Evolutionary conservation across 1,139 yeast species (phyloP).

Genomic region (Magnusiomyces paraingens): DNA sequence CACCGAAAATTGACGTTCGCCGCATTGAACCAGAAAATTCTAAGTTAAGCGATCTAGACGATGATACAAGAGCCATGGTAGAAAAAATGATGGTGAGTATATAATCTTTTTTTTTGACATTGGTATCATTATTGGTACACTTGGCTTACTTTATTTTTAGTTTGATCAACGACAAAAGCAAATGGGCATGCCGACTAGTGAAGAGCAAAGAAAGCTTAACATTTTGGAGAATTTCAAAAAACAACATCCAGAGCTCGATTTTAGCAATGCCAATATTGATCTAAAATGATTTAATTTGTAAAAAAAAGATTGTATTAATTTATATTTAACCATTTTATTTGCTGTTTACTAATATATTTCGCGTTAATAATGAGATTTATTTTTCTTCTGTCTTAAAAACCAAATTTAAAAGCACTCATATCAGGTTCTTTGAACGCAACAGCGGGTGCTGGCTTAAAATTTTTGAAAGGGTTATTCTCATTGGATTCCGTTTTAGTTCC

Average conservation of each 20-base stretch:
- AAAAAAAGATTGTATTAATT: not conserved
- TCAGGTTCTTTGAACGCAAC: conserved; percentile 67
- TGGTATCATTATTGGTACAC: not conserved
- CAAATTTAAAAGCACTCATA: conserved; percentile 70
- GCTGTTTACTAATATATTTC: no score
- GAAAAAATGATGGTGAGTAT: conserved; percentile 40
- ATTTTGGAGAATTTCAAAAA: conserved; percentile 36
- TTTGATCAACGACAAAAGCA: conserved; percentile 40
- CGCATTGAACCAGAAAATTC: conserved; percentile 39
- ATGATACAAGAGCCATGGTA: conserved; percentile 40
- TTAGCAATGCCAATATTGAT: conserved; percentile 26
- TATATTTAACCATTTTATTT: not conserved
- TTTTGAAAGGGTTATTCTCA: conserved; percentile 7
- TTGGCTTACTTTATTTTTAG: conserved; percentile 7
- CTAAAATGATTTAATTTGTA: not conserved
- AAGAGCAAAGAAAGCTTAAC: conserved; percentile 34
- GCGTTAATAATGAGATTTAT: no score
- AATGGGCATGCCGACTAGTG: conserved; percentile 35
- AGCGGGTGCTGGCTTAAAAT: conserved; percentile 42
- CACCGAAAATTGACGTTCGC: conserved; percentile 39
- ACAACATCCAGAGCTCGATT: conserved; percentile 42
- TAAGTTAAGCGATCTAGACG: conserved; percentile 38
- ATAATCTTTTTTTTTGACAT: not conserved
- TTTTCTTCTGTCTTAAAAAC: conserved; percentile 22
- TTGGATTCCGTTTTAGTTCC: conserved; percentile 9